phyloP scores from a whole-genome alignment of 1,284 basidiomycete genomes.

The Kwoniella shivajii region DNA sequence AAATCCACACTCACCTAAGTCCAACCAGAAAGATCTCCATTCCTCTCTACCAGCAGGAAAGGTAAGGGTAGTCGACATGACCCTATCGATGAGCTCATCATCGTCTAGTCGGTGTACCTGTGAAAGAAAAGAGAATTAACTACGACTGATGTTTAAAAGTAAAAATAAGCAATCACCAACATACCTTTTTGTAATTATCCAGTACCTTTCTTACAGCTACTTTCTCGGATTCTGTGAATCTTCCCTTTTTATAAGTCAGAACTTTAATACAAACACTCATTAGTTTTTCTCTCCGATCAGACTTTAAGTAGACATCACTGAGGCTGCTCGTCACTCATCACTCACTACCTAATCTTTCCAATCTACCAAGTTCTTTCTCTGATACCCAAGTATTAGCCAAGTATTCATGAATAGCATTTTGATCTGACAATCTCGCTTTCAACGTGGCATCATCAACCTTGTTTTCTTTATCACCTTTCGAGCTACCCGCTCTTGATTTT shows the following conservation, averaged over 20 bases:
- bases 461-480: background rate
- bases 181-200: slow-evolving; percentile 30
- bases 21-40: slow-evolving; percentile 41
- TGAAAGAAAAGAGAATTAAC: too few relatives aligned
- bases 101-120: slow-evolving; percentile 32
- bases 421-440: slow-evolving; percentile 4
- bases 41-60: slow-evolving; percentile 19
- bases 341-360: slow-evolving; percentile 45
- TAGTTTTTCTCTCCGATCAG: too few relatives aligned
- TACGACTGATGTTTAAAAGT: too few relatives aligned
- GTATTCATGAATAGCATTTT: slow-evolving; percentile 31
- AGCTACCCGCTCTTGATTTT: background rate
- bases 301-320: too few relatives aligned
- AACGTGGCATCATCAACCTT: slow-evolving; percentile 7
- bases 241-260: slow-evolving; percentile 40
- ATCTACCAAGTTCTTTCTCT: slow-evolving; percentile 27
- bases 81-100: slow-evolving; percentile 30
- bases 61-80: slow-evolving; percentile 33
- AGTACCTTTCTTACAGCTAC: slow-evolving; percentile 29
- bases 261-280: slow-evolving; percentile 29
- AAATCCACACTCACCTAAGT: slow-evolving; percentile 37
- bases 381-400: slow-evolving; percentile 34
- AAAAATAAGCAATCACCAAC: too few relatives aligned
- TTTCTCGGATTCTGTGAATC: slow-evolving; percentile 35
- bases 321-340: too few relatives aligned